Evolutionary conservation across 495 filamentous ascomycete species (phyloP), one percentile per base, ranked within the genome.

Genomic region (Neurospora sp.): DNA sequence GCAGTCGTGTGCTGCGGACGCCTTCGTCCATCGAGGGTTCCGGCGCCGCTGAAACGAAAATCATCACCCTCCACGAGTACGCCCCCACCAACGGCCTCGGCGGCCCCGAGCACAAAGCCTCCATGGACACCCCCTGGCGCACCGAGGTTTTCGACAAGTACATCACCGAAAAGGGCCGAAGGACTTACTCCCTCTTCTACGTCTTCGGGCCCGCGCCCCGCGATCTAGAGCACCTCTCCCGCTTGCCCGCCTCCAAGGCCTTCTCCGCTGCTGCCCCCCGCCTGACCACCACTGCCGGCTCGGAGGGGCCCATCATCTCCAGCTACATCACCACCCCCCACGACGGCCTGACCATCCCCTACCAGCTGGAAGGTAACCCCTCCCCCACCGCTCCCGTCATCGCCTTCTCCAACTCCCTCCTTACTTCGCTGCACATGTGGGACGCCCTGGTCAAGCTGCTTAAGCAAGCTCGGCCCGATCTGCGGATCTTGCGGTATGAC

Each of bases 401-500:
- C 39, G 87, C 92, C 41, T 89, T 93, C 71, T 86, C 84, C 79
- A 94, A 94, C 83, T 91, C 89, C 6, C 90, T 96, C 70, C 87
- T 96, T 0, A 90, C 90, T 4, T 86, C 88, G 12, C 85, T 87
- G 75, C 84, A 85, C 81, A 94, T 96, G 84, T 96, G 93, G 93
- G 90, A 94, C 76, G 82, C 82, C 17, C 89, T 94, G 75, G 81
- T 94, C 14, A 81, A 84, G 22, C 84, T 91, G 72, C 82, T 91
- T 40, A 83, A 84, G 45, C 76, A 83, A 0, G 76, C 84, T 68
- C 88, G 92, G 59, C 86, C 87, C 41, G 86, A 87, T 48, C 90
- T 92, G 79, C 88, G 91, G 72, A 85, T 94, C 75, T 83, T 95
- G 7, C 88, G 91, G 8, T 94, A 92, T 78, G 85, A 90, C 75